These are phyloP conservation scores for Alternaria arborescens DNA, from an alignment of 2,329 filamentous ascomycete genomes.

Conservation along the genomic window DNA sequence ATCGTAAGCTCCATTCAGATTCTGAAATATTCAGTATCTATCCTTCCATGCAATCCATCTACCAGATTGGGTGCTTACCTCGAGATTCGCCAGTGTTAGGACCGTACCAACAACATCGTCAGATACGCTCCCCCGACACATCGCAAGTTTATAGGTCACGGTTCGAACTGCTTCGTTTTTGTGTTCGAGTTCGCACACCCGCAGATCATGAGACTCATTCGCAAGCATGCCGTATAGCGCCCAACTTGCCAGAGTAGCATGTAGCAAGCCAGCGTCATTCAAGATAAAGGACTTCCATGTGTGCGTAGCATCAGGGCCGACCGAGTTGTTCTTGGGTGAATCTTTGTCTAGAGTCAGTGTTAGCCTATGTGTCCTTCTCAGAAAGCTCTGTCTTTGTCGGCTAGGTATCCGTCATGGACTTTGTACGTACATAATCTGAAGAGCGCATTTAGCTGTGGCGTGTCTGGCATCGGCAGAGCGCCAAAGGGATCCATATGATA, in stretches of 20 bases:
- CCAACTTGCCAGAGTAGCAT: constrained; percentile 41
- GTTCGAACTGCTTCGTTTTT: constrained; percentile 37
- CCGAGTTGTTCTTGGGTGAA: constrained; percentile 25
- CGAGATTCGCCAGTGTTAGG: constrained; percentile 36
- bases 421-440: constrained; percentile 35
- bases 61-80: constrained; percentile 18
- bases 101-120: constrained; percentile 38
- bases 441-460: constrained; percentile 29
- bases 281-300: constrained; percentile 37
- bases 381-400: not conserved
- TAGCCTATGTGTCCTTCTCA: not conserved
- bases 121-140: constrained; percentile 22
- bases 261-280: constrained; percentile 33
- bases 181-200: constrained; percentile 30
- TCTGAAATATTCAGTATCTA: constrained; percentile 18
- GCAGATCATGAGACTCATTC: constrained; percentile 16
- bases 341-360: constrained; percentile 23
- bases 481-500: constrained; percentile 37
- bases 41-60: not conserved
- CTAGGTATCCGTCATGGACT: no score
- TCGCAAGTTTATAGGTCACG: constrained; percentile 32
- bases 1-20: constrained; percentile 37
- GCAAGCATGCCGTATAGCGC: constrained; percentile 37
- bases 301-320: constrained; percentile 31
- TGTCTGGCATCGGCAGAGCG: constrained; percentile 33